Evolutionary conservation across 176 grass and related monocot genomes (phyloP).

Genomic region (Pontederia crassipes): DNA sequence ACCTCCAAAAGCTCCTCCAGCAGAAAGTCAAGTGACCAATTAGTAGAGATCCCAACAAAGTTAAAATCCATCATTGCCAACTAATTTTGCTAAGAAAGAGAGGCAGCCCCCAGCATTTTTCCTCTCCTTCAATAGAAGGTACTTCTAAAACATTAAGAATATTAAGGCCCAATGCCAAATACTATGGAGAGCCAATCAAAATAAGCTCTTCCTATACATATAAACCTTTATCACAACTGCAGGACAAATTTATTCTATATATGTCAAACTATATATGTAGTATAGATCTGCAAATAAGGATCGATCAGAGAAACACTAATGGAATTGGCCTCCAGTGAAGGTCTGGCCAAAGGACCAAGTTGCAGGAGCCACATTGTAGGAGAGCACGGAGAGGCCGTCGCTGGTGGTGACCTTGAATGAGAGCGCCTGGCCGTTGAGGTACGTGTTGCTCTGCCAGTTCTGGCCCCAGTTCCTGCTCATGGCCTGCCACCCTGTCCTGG

Average conservation of each 20-base stretch:
- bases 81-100: no score
- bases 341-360: slow-evolving; percentile 15
- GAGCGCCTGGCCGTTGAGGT: slow-evolving; percentile 9
- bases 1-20: no score
- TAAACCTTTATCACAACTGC: not conserved
- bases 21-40: no score
- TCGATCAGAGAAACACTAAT: not conserved
- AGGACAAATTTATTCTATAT: not conserved
- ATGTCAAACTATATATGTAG: not conserved
- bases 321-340: slow-evolving; percentile 15
- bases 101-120: no score
- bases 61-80: no score
- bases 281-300: no score
- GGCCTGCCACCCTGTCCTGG: slow-evolving; percentile 11
- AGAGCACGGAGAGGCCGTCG: slow-evolving; percentile 9
- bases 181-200: no score
- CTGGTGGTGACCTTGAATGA: slow-evolving; percentile 22
- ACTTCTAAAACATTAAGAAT: no score
- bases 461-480: slow-evolving; percentile 30
- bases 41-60: no score
- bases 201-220: not conserved
- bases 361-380: slow-evolving; percentile 16
- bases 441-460: slow-evolving; percentile 19
- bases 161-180: no score
- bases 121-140: no score